These are phyloP conservation scores for Achaetomiella virescens DNA, from an alignment of 495 filamentous ascomycete genomes.

Conservation along the genomic window DNA sequence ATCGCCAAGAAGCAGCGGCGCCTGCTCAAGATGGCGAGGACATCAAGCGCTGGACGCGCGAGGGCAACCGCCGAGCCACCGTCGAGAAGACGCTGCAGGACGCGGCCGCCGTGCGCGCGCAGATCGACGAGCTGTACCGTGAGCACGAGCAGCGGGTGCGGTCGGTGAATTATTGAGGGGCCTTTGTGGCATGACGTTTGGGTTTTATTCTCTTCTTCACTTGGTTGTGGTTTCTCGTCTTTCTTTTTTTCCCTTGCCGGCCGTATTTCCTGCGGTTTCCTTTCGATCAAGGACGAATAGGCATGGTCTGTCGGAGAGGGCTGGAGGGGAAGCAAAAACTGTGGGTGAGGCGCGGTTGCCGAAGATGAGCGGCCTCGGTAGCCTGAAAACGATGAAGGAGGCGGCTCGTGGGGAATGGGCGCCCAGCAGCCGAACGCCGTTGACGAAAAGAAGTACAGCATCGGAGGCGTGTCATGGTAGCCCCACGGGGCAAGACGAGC, in stretches of 20 bases:
- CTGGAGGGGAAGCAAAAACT: neutral
- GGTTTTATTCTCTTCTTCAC: neutral
- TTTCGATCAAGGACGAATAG: no score
- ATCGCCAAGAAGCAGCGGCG: slow-evolving; percentile 81
- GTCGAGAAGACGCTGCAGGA: slow-evolving; percentile 69
- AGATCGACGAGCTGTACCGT: slow-evolving; percentile 53
- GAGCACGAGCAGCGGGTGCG: slow-evolving; percentile 41
- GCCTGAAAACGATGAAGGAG: neutral
- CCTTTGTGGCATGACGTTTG: neutral
- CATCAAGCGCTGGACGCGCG: slow-evolving; percentile 72
- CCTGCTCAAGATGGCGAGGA: slow-evolving; percentile 68
- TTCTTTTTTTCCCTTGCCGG: neutral
- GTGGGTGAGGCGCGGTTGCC: neutral
- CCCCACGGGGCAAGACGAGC: neutral
- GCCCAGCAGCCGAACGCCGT: neutral
- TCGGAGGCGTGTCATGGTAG: neutral
- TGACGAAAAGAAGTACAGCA: neutral
- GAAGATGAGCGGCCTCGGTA: neutral
- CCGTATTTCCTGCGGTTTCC: neutral
- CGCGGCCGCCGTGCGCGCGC: slow-evolving; percentile 55
- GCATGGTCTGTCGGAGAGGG: neutral
- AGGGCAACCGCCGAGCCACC: slow-evolving; percentile 67
- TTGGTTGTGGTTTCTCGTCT: neutral
- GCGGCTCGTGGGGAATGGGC: neutral
- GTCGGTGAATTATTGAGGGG: slow-evolving; percentile 10